Evolutionary conservation across 2,329 filamentous ascomycete species (phyloP), one percentile per base, ranked within the genome.

Genomic region (Trichoderma koningiopsis): DNA sequence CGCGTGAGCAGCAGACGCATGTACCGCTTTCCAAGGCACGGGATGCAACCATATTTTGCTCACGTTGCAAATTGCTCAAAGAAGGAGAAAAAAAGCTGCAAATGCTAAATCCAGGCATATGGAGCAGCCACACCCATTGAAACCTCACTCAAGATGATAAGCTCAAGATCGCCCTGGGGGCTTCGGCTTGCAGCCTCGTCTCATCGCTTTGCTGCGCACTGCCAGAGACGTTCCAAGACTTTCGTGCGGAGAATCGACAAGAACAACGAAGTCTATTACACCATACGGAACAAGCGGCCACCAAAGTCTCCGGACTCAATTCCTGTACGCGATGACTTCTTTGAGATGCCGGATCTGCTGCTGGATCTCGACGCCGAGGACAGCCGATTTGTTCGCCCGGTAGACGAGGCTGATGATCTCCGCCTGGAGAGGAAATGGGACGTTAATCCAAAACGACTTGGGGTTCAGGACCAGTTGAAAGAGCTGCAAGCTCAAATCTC

Each of bases 331-430:
- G 52, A 73, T 58, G 73, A 78, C n/a, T 77, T 81, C 70, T 81
- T 82, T 70, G 74, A 83, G 29, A 76, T 84, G 52, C 80, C 83
- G 14, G 66, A 79, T 22, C 71, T 84, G 13, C 74, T 87, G 3
- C 79, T 88, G 49, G 84, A 88, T 69, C 83, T 88, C 49, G 86
- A 88, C 71, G 83, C 83, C 56, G 80, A 83, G 70, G 79, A 82
- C 24, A 82, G 74, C 71, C 77, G 74, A 1, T 75, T 79, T 58
- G 84, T 87, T 49, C 83, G 85, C 33, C 73, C 76, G 2, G 82
- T 77, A 67, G 76, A 81, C 57, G 72, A 79, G 3, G 71, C 73
- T 5, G 77, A 83, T 56, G 82, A 82, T 65, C 74, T 72, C n/a
- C 71, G 63, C 4, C 76, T 79, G 70, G 56, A 47, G 49, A 72